Conservation (phyloP, 305 asterid genomes). For the Andrographis paniculata region DNA sequence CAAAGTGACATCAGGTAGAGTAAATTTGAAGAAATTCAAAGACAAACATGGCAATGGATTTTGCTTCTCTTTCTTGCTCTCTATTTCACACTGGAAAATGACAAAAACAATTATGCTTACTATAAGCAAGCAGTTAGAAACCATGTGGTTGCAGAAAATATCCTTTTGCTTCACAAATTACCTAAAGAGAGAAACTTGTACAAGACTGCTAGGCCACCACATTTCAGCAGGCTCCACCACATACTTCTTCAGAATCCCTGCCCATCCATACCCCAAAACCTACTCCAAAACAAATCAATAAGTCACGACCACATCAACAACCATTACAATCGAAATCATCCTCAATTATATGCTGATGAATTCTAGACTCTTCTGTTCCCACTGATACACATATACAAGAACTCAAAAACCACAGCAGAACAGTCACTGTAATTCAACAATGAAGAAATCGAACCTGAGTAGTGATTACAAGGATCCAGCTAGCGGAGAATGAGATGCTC, state of each 20-base stretch:
- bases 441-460: slow-evolving; percentile 42
- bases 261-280: slow-evolving; percentile 89
- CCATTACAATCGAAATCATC: neutral
- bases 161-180: slow-evolving; percentile 7
- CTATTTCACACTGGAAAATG: no score
- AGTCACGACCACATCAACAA: neutral
- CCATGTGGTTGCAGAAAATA: neutral
- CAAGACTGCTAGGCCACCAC: slow-evolving; percentile 89
- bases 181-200: slow-evolving; percentile 88
- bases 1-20: no score
- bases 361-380: no score
- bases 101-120: no score
- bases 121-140: neutral
- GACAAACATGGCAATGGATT: no score
- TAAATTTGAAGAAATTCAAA: no score
- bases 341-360: neutral
- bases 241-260: slow-evolving; percentile 64
- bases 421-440: neutral
- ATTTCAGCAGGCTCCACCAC: slow-evolving; percentile 75
- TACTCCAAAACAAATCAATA: slow-evolving; percentile 15
- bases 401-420: neutral
- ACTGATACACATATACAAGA: no score
- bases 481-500: slow-evolving; percentile 41
- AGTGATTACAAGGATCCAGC: slow-evolving; percentile 60
- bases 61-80: no score